Conservation (phyloP, 2,329 filamentous ascomycete species). For the Stagonosporopsis vannaccii region DNA sequence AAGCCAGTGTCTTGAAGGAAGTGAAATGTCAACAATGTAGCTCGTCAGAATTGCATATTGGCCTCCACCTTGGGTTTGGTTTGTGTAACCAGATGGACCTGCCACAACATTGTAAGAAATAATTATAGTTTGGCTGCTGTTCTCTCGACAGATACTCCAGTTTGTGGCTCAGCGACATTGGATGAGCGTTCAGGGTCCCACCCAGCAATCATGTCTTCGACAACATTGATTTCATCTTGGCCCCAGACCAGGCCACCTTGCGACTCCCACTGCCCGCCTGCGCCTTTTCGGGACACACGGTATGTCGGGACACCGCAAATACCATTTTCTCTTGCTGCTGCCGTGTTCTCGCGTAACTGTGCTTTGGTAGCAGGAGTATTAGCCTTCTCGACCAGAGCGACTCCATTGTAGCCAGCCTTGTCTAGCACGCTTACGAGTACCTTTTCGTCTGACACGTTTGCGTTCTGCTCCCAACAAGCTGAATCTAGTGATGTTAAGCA, state of each 20-base stretch:
- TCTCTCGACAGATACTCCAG: neutral
- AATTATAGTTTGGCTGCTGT: neutral
- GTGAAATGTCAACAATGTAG: too few species aligned
- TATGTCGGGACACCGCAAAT: constrained; percentile 48
- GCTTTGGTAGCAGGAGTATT: constrained; percentile 34
- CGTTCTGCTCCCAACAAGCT: constrained; percentile 45
- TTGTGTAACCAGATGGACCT: too few species aligned
- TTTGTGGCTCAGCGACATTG: constrained; percentile 6
- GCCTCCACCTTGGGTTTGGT: too few species aligned
- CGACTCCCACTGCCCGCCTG: constrained; percentile 22
- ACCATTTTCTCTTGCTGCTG: constrained; percentile 39
- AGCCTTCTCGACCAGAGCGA: constrained; percentile 34
- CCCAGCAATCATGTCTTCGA: constrained; percentile 46
- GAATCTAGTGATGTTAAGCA: constrained; percentile 31
- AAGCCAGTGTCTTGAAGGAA: too few species aligned
- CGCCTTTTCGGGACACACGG: constrained; percentile 30
- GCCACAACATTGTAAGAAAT: neutral
- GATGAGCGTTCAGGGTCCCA: constrained; percentile 27
- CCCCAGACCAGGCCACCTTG: constrained; percentile 43
- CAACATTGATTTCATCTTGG: constrained; percentile 43
- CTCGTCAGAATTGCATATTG: too few species aligned
- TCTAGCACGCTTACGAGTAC: constrained; percentile 35
- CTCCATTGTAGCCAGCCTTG: constrained; percentile 37
- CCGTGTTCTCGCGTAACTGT: constrained; percentile 37
- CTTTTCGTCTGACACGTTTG: constrained; percentile 36